These are phyloP conservation scores for Teunomyces pallodes DNA, from an alignment of 805 yeast species.

Conservation along the genomic window DNA sequence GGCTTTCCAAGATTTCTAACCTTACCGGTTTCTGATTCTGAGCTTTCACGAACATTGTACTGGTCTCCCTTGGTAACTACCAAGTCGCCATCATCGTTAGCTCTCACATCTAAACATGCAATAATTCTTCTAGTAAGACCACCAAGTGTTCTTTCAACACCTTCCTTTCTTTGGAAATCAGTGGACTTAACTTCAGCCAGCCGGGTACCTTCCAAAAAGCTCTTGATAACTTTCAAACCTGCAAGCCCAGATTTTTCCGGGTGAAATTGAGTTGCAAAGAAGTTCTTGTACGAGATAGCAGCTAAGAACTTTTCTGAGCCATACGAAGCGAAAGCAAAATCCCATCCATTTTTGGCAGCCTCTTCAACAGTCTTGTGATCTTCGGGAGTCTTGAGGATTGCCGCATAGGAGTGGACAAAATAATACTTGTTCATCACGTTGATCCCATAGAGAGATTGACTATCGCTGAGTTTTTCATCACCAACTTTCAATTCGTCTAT, in stretches of 20 bases:
- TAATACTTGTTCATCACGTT: slow-evolving; percentile 73
- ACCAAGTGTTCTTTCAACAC: slow-evolving; percentile 36
- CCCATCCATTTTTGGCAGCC: slow-evolving; percentile 54
- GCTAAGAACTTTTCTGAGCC: slow-evolving; percentile 81
- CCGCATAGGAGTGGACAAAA: slow-evolving; percentile 94
- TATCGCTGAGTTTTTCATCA: slow-evolving; percentile 21
- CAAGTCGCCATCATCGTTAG: slow-evolving; percentile 90
- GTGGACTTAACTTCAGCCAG: slow-evolving; percentile 22
- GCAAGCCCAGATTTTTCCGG: slow-evolving; percentile 98
- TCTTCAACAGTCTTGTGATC: slow-evolving; percentile 24
- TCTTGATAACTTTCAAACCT: slow-evolving; percentile 72
- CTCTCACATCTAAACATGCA: slow-evolving; percentile 96
- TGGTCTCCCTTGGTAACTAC: slow-evolving; percentile 99
- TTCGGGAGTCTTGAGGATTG: slow-evolving; percentile 45
- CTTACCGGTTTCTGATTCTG: slow-evolving; percentile 42
- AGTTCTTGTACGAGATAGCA: slow-evolving; percentile 69
- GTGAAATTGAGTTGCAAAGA: slow-evolving; percentile 96
- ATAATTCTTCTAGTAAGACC: slow-evolving; percentile 89
- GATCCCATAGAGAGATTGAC: slow-evolving; percentile 54
- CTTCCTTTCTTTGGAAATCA: slow-evolving; percentile 17
- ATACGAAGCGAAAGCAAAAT: slow-evolving; percentile 67
- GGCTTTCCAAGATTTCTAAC: slow-evolving; percentile 97
- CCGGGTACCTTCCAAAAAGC: slow-evolving; percentile 58
- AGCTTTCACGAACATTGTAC: slow-evolving; percentile 84
- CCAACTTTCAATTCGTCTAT: slow-evolving; percentile 25